Evolutionary conservation across 306 rosid genomes (phyloP).

Genomic region (Dryas octopetala): DNA sequence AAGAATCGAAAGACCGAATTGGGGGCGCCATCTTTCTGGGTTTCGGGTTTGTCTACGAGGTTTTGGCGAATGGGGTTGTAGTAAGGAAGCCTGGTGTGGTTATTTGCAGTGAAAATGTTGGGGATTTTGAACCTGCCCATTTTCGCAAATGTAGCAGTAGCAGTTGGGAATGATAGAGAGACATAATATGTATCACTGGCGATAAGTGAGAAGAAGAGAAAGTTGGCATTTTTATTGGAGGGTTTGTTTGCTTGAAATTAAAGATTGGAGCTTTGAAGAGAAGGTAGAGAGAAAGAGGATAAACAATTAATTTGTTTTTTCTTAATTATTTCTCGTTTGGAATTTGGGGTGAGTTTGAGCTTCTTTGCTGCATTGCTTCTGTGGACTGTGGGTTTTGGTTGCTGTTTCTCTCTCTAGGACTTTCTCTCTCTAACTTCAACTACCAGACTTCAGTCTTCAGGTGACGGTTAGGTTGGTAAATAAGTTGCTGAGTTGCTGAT

Average conservation of each 20-base stretch:
- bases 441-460: conserved; percentile 32
- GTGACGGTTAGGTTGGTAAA: conserved; percentile 47
- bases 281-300: conserved; percentile 21
- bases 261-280: conserved; percentile 45
- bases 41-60: conserved; percentile 38
- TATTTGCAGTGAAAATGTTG: conserved; percentile 32
- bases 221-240: neutral
- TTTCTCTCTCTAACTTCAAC: conserved; percentile 26
- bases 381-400: neutral
- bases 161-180: neutral
- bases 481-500: neutral
- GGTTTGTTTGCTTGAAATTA: neutral
- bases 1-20: conserved; percentile 23
- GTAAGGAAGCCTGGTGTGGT: conserved; percentile 37
- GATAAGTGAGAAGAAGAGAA: neutral
- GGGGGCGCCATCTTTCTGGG: conserved; percentile 23
- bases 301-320: too few relatives aligned
- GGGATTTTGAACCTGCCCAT: conserved; percentile 51
- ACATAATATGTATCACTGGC: conserved; percentile 1
- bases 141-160: neutral
- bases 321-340: too few relatives aligned
- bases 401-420: neutral
- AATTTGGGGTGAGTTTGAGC: neutral
- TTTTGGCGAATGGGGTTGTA: conserved; percentile 37
- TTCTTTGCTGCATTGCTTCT: neutral